Percentiles rank a stretch among this genome's conserved stretches.
Conservation (phyloP, 1,139 yeast genomes). For the Pichia sp. region DNA sequence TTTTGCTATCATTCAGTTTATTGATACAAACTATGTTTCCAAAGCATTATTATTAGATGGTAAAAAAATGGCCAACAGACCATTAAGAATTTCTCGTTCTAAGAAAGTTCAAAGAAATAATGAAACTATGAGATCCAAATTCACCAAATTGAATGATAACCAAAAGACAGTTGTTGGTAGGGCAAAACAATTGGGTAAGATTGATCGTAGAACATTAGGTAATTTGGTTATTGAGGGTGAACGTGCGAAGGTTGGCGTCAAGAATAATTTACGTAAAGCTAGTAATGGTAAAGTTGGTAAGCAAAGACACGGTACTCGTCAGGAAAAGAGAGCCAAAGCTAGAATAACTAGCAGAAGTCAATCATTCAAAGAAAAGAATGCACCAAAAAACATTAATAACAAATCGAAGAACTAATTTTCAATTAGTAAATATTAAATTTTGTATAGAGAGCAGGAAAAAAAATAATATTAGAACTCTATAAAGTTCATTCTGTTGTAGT, state of each 20-base stretch:
- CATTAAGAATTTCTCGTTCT: conserved; percentile 74
- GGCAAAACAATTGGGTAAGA: conserved; percentile 70
- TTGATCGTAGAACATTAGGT: conserved; percentile 66
- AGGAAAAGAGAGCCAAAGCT: conserved; percentile 21
- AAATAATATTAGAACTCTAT: too few species aligned
- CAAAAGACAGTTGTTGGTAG: conserved; percentile 78
- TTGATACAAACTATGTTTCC: conserved; percentile 70
- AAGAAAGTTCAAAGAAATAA: conserved; percentile 35
- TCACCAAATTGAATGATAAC: conserved; percentile 38
- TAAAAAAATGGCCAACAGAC: conserved; percentile 52
- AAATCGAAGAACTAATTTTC: neutral
- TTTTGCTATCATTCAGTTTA: conserved; percentile 90
- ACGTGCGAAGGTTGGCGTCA: conserved; percentile 46
- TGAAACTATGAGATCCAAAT: conserved; percentile 18
- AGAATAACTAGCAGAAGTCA: conserved; percentile 61
- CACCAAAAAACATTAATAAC: neutral
- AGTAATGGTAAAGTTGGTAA: conserved; percentile 44
- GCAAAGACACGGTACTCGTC: conserved; percentile 27
- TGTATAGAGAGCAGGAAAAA: too few species aligned
- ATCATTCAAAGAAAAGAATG: conserved; percentile 37
- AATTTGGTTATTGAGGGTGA: conserved; percentile 59
- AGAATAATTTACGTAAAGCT: conserved; percentile 38
- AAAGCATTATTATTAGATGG: conserved; percentile 76
- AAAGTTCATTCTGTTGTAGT: too few species aligned
- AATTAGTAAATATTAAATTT: too few species aligned